Percentiles rank a stretch among this genome's conserved stretches.
These are phyloP conservation scores for Gossypium thurberi DNA, from an alignment of 345 rosid genomes.

Conservation along the genomic window DNA sequence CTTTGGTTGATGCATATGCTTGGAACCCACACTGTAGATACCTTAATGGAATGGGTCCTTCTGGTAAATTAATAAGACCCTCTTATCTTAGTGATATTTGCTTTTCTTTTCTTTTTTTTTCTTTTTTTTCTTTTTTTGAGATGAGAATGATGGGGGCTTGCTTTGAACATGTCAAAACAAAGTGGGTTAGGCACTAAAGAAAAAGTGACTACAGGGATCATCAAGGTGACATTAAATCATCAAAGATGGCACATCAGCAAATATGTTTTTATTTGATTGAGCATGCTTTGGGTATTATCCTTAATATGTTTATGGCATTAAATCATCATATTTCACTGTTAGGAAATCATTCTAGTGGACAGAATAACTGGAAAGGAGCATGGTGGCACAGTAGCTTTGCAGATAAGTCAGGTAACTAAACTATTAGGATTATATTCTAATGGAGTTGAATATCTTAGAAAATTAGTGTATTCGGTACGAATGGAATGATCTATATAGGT, in stretches of 20 bases:
- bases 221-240: slow-evolving; percentile 4
- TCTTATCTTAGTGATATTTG: background rate
- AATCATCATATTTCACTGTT: slow-evolving; percentile 12
- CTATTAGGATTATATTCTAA: background rate
- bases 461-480: background rate
- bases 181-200: slow-evolving; percentile 26
- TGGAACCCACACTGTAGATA: slow-evolving; percentile 97
- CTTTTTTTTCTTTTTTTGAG: slow-evolving; percentile 2
- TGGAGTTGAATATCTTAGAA: slow-evolving; percentile 1
- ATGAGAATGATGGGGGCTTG: slow-evolving; percentile 16
- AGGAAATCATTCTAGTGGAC: slow-evolving; percentile 90
- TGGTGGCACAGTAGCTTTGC: slow-evolving; percentile 93
- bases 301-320: background rate
- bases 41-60: slow-evolving; percentile 84
- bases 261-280: background rate
- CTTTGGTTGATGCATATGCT: slow-evolving; percentile 72
- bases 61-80: slow-evolving; percentile 47
- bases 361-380: slow-evolving; percentile 92
- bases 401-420: slow-evolving; percentile 49
- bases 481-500: background rate
- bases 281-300: background rate
- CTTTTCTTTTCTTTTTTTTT: background rate
- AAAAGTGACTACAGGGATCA: slow-evolving; percentile 17
- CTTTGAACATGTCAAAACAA: slow-evolving; percentile 13
- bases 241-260: slow-evolving; percentile 4